Conservation (phyloP, 2,329 filamentous ascomycete species). For the Aureobasidium leucospermi region DNA sequence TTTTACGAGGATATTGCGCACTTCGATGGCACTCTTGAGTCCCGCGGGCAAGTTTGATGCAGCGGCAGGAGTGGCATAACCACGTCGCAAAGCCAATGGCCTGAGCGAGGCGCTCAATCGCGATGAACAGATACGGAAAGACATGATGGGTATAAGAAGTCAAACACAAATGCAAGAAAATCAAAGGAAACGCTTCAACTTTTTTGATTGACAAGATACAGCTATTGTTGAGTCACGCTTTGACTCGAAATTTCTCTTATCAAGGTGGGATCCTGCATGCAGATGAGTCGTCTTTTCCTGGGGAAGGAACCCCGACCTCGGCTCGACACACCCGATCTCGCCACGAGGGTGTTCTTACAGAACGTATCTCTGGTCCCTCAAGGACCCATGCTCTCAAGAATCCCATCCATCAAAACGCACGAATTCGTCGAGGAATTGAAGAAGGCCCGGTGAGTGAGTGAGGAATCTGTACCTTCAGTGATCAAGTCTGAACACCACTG, state of each 20-base stretch:
- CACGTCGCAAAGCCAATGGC: slow-evolving; percentile 16
- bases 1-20: slow-evolving; percentile 18
- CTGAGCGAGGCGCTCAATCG: slow-evolving; percentile 20
- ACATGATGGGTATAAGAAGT: slow-evolving; percentile 16
- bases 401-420: no score
- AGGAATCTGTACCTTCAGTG: no score
- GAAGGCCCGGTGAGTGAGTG: no score
- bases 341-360: neutral
- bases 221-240: neutral
- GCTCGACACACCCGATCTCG: neutral
- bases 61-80: slow-evolving; percentile 33
- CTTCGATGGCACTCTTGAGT: slow-evolving; percentile 36
- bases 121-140: slow-evolving; percentile 19
- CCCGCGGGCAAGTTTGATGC: slow-evolving; percentile 35
- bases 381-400: no score
- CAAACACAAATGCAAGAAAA: neutral
- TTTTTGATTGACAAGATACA: neutral
- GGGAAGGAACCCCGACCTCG: neutral
- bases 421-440: no score
- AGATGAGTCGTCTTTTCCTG: neutral
- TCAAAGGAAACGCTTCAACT: neutral
- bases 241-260: slow-evolving; percentile 11
- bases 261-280: neutral
- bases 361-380: no score
- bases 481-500: no score